Conservation (phyloP, 1,139 yeast genomes). For the Candida sp. region DNA sequence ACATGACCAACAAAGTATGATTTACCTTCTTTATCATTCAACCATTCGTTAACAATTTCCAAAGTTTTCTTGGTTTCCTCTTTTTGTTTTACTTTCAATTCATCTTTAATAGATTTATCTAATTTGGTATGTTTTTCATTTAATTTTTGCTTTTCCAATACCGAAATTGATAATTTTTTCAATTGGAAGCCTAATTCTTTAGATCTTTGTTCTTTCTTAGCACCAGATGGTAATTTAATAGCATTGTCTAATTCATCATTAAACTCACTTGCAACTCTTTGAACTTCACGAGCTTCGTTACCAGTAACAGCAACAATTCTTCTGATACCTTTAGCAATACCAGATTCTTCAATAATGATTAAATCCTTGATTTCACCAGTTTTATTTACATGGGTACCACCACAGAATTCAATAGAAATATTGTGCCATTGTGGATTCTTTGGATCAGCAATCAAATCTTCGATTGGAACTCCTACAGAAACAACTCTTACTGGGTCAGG, state of each 20-base stretch:
- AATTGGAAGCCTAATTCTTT: constrained; percentile 83
- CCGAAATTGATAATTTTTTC: constrained; percentile 80
- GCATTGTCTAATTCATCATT: constrained; percentile 57
- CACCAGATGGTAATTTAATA: constrained; percentile 58
- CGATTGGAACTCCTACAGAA: constrained; percentile 89
- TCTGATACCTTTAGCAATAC: constrained; percentile 98
- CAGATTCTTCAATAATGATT: constrained; percentile 88
- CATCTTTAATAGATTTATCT: constrained; percentile 87
- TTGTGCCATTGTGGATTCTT: constrained; percentile 68
- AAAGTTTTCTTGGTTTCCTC: constrained; percentile 79
- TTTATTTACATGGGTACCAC: constrained; percentile 95
- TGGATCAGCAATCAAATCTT: constrained; percentile 73
- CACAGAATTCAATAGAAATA: constrained; percentile 92
- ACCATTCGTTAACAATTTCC: constrained; percentile 75
- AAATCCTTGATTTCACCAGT: constrained; percentile 93
- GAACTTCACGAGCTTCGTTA: constrained; percentile 84
- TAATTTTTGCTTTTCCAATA: constrained; percentile 72
- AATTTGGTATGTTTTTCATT: constrained; percentile 71
- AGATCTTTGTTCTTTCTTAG: constrained; percentile 70
- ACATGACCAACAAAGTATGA: constrained; percentile 64
- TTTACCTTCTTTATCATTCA: constrained; percentile 42
- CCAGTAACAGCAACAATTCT: constrained; percentile 98
- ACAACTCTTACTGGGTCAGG: constrained; percentile 99
- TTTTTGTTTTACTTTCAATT: constrained; percentile 82
- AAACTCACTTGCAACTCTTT: constrained; percentile 74